phyloP scores from a whole-genome alignment of 1,139 yeast genomes.

The Arxiozyma bovina region DNA sequence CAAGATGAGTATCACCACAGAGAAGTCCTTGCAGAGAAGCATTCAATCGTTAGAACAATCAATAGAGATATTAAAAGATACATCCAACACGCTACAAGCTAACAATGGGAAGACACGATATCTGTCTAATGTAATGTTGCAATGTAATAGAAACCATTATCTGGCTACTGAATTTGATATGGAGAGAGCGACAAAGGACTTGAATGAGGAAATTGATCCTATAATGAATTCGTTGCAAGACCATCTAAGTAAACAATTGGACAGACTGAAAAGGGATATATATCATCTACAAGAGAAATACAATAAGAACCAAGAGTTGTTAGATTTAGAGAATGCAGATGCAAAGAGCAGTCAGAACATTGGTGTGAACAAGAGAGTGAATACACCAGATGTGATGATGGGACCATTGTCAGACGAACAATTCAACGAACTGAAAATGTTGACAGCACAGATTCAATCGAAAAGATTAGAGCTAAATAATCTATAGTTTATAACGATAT shows the following conservation, averaged over 20 bases:
- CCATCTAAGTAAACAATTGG: slow-evolving; percentile 26
- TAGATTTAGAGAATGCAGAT: neutral
- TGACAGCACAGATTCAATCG: neutral
- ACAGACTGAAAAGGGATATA: slow-evolving; percentile 20
- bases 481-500: neutral
- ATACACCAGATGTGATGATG: slow-evolving; percentile 3
- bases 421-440: slow-evolving; percentile 3
- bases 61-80: slow-evolving; percentile 14
- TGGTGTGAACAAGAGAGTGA: neutral
- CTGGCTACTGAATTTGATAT: slow-evolving; percentile 36
- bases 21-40: slow-evolving; percentile 19
- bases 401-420: slow-evolving; percentile 1
- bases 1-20: slow-evolving; percentile 9
- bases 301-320: slow-evolving; percentile 25
- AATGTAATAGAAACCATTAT: slow-evolving; percentile 31
- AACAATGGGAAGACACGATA: slow-evolving; percentile 16
- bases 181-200: slow-evolving; percentile 31
- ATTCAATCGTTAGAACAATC: slow-evolving; percentile 18
- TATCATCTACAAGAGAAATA: slow-evolving; percentile 7
- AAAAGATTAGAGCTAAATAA: neutral
- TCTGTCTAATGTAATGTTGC: slow-evolving; percentile 21
- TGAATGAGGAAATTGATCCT: slow-evolving; percentile 33
- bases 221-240: slow-evolving; percentile 32
- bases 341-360: neutral
- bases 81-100: slow-evolving; percentile 14